These are phyloP conservation scores for Dictyostelium capitatum DNA, from an alignment of 78 protist species.

Conservation along the genomic window DNA sequence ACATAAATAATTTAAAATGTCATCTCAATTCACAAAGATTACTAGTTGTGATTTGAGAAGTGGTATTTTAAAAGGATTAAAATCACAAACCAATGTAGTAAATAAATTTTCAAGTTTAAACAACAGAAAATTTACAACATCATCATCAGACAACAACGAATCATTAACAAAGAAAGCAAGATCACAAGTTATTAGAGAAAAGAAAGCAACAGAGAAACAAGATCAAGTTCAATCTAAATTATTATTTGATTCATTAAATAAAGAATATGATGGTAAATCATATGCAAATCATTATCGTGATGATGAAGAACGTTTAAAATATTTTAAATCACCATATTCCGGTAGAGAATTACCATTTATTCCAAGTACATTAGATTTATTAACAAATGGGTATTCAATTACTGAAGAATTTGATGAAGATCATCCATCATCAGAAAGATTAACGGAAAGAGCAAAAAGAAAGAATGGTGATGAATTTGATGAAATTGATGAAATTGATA, in stretches of 20 bases:
- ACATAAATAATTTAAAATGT: not conserved
- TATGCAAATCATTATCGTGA: not conserved
- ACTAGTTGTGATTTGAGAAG: not conserved
- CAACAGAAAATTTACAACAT: not conserved
- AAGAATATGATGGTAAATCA: not conserved
- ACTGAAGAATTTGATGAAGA: not conserved
- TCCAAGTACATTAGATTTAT: not conserved
- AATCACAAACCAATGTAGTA: not conserved
- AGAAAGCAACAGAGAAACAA: not conserved
- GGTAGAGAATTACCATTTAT: not conserved
- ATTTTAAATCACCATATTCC: not conserved
- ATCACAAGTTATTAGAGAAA: slow-evolving; percentile 7
- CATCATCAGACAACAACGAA: not conserved
- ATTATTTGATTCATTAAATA: not conserved
- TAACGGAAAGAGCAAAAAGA: not conserved
- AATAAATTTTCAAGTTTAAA: not conserved
- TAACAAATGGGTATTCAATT: not conserved
- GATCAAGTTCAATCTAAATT: not conserved
- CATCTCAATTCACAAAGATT: slow-evolving; percentile 11
- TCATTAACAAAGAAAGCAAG: not conserved
- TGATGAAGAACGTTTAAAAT: not conserved
- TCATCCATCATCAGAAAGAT: not conserved
- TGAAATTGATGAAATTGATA: not conserved
- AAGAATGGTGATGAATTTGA: not conserved
- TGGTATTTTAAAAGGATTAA: slow-evolving; percentile 4